A percentile compares a stretch with the other conserved stretches of the same genome.
Evolutionary conservation across 306 rosid species (phyloP).

Genomic region (Leucaena leucocephala): DNA sequence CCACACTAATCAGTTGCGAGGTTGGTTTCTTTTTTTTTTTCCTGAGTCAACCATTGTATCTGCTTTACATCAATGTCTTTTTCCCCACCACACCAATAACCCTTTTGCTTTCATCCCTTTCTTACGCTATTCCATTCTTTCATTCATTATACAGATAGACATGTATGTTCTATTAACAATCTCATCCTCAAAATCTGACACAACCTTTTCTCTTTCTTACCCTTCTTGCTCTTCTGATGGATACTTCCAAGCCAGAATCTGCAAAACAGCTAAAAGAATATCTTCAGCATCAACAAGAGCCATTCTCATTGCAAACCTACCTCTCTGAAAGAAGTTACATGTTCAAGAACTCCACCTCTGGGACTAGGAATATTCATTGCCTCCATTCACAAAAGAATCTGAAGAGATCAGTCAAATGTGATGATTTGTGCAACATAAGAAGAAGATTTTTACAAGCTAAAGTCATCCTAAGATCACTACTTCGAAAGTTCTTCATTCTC

Average conservation of each 20-base stretch:
- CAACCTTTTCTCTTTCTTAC: neutral
- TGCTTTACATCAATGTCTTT: constrained; percentile 22
- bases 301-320: constrained; percentile 39
- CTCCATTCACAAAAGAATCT: constrained; percentile 39
- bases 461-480: constrained; percentile 33
- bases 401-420: constrained; percentile 24
- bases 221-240: constrained; percentile 36
- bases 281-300: constrained; percentile 52
- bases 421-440: constrained; percentile 31
- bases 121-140: constrained; percentile 16
- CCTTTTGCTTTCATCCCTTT: constrained; percentile 27
- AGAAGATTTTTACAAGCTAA: constrained; percentile 34
- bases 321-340: constrained; percentile 46
- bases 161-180: constrained; percentile 8
- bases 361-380: constrained; percentile 1
- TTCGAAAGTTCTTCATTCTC: constrained; percentile 38
- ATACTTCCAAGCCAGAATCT: constrained; percentile 36
- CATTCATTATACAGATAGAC: constrained; percentile 8
- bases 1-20: constrained; percentile 36
- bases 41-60: constrained; percentile 36
- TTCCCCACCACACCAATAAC: constrained; percentile 41
- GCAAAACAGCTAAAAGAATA: constrained; percentile 43
- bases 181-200: constrained; percentile 16
- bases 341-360: constrained; percentile 35
- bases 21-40: constrained; percentile 43